Percentiles rank a stretch among this genome's conserved stretches.
Evolutionary conservation across 2,329 filamentous ascomycete genomes (phyloP).

Genomic region (Colletotrichum echinochloae): DNA sequence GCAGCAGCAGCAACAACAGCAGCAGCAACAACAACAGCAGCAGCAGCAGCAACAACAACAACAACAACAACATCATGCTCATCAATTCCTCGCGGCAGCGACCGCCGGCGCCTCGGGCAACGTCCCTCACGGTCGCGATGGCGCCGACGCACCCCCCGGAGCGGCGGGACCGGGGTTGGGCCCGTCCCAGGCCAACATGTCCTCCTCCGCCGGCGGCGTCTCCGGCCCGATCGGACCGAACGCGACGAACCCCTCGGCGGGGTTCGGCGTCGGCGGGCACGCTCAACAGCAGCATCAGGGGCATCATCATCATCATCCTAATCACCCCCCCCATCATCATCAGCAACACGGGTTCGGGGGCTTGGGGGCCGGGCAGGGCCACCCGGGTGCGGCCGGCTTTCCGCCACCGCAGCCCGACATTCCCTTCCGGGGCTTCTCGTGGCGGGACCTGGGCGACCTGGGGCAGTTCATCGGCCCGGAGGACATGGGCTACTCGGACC

Average conservation of each 20-base stretch:
- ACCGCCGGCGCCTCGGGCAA: background rate
- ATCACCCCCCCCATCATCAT: background rate
- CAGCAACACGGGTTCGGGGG: slow-evolving; percentile 41
- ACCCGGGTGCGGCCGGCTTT: background rate
- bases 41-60: background rate
- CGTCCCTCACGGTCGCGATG: background rate
- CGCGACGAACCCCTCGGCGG: background rate
- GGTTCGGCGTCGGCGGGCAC: background rate
- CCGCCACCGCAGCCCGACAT: slow-evolving; percentile 23
- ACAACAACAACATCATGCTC: background rate
- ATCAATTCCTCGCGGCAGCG: background rate
- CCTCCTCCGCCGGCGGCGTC: background rate
- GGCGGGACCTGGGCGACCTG: slow-evolving; percentile 70
- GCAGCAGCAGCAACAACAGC: slow-evolving; percentile 40
- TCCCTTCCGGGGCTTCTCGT: slow-evolving; percentile 68
- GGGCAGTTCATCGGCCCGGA: slow-evolving; percentile 60
- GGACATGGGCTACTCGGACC: slow-evolving; percentile 28
- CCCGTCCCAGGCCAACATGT: background rate
- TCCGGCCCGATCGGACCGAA: background rate
- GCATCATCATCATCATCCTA: too few species aligned
- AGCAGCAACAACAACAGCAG: background rate
- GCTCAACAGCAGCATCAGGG: background rate
- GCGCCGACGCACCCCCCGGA: too few species aligned
- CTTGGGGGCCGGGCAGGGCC: slow-evolving; percentile 52
- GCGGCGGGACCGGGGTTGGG: background rate